Evolutionary conservation across 345 rosid genomes (phyloP).

Genomic region (Barbarea vulgaris): DNA sequence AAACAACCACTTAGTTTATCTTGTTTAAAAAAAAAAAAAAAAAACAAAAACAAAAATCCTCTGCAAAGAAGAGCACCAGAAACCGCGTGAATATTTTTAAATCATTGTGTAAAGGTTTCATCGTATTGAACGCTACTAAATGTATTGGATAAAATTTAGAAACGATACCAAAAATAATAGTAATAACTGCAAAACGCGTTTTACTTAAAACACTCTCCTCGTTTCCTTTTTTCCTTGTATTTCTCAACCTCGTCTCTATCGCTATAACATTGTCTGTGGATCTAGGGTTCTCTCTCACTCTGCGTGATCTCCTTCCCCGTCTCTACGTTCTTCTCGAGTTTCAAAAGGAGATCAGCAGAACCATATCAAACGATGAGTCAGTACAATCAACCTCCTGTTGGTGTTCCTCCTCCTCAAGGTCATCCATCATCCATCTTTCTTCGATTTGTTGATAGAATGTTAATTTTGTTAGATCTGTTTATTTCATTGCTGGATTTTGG

Average conservation of each 20-base stretch:
- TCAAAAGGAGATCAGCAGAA: constrained; percentile 19
- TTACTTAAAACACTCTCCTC: constrained; percentile 21
- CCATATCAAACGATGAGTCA: constrained; percentile 57
- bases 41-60: background rate
- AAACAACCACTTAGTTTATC: background rate
- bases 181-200: constrained; percentile 37
- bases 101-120: background rate
- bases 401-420: constrained; percentile 98
- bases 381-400: constrained; percentile 88
- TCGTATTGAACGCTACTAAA: background rate
- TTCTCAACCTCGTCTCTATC: background rate
- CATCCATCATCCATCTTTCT: background rate
- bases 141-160: background rate
- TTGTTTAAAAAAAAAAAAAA: background rate
- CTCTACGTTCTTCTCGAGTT: background rate
- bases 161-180: background rate
- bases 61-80: background rate
- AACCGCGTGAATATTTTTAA: background rate
- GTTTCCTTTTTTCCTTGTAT: background rate
- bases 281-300: constrained; percentile 24
- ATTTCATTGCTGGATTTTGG: background rate
- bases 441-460: background rate
- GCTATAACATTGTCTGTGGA: constrained; percentile 18
- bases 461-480: constrained; percentile 18
- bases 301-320: constrained; percentile 7